Evolutionary conservation across 495 filamentous ascomycete genomes (phyloP), one percentile per base, ranked within the genome.

Genomic region (Astrothelium macrocarpum): DNA sequence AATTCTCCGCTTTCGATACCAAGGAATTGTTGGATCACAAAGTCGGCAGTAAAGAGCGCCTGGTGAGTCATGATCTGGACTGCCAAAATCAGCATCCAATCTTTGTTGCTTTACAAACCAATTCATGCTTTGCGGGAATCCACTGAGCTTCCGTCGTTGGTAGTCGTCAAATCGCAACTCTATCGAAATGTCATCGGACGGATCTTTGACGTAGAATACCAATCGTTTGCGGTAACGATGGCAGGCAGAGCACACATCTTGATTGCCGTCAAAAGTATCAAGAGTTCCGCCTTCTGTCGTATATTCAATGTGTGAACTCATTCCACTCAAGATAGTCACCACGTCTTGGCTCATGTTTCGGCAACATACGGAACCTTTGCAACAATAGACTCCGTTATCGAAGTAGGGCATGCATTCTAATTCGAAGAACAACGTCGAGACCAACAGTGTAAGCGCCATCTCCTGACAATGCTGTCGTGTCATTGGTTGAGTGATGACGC

Each of bases 31-130:
- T 39, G 34, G 14, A 39, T 39, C 34, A 14, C 34, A 39, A 39
- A n/a, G n/a, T 39, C 5, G 34, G 14, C 34, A 39, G 34, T 14
- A 39, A 39, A 39, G 34, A 5, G 34, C 34, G 34, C 34, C 34
- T 39, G 34, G 34, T 39, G 34, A 39, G 34, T 25, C 4, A 46
- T 71, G 5, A 25, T 63, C 31, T 5, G 59, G 28, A n/a, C 5
- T n/a, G 25, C 59, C 59, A 43, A 60, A 60, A 36, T n/a, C 43
- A 25, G 34, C 34, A 32, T 62, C 60, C 12, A 62, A 31, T 2
- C n/a, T 25, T 31, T 62, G 43, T 39, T 62, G 60, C 43, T 53
- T 49, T 11, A 62, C 29, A 31, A 62, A 62, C 34, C 34, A 62
- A 12, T 49, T 39, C 29, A 62, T 43, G 31, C 36, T 49, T 53